phyloP scores from a whole-genome alignment of 352 stramenopile species.

The Globisporangium heterothallicum region DNA sequence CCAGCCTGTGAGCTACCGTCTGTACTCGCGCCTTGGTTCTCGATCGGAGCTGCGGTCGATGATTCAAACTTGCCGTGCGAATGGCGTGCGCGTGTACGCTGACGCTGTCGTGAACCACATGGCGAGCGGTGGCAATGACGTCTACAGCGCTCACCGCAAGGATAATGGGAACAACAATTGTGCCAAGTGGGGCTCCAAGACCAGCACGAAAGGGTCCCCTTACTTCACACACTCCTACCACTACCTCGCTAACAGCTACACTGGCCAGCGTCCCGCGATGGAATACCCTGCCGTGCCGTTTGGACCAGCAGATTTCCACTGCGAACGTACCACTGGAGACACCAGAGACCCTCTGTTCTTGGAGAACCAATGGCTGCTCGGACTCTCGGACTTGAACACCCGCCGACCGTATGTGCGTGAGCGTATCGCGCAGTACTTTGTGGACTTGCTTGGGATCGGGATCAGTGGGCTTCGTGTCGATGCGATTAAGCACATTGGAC shows the following conservation, averaged over 20 bases:
- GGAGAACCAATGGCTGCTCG: constrained; percentile 38
- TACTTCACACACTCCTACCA: constrained; percentile 23
- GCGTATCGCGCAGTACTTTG: constrained; percentile 65
- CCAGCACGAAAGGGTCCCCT: constrained; percentile 16
- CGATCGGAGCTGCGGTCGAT: constrained; percentile 29
- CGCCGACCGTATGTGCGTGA: constrained; percentile 45
- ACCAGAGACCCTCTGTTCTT: constrained; percentile 36
- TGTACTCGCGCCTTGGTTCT: constrained; percentile 29
- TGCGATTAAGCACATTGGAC: constrained; percentile 57
- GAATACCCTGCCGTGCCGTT: constrained; percentile 62
- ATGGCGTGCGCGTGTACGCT: constrained; percentile 29
- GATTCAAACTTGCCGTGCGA: constrained; percentile 34
- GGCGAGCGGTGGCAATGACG: constrained; percentile 17
- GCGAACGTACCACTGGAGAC: constrained; percentile 28
- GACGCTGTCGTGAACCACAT: constrained; percentile 28
- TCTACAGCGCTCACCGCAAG: constrained; percentile 16
- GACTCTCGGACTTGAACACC: constrained; percentile 51
- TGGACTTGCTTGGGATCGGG: constrained; percentile 56
- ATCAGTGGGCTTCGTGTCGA: constrained; percentile 63
- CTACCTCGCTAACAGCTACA: constrained; percentile 36
- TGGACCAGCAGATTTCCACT: constrained; percentile 60
- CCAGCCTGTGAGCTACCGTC: constrained; percentile 33
- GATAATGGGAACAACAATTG: constrained; percentile 8
- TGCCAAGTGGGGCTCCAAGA: constrained; percentile 16
- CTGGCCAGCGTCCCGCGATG: constrained; percentile 29